A percentile compares a stretch with the other conserved stretches of the same genome.
Evolutionary conservation across 2,329 filamentous ascomycete species (phyloP).

Genomic region (Davidsoniella neocaledoniae): DNA sequence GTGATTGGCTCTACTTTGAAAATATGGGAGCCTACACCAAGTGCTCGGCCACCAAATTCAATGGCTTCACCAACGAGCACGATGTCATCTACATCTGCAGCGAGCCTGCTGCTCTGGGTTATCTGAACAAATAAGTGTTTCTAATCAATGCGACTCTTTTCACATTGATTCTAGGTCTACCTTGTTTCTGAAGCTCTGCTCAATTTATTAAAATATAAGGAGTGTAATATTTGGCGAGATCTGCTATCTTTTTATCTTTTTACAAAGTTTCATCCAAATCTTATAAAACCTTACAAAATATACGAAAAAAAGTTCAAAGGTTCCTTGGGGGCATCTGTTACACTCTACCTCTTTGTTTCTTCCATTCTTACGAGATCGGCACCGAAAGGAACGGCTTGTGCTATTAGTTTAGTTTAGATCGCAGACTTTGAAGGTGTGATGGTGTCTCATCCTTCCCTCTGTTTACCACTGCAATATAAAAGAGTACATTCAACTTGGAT

Average conservation of each 20-base stretch:
- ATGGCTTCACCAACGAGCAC: slow-evolving; percentile 85
- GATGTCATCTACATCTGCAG: slow-evolving; percentile 90
- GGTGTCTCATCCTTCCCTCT: not conserved
- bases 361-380: not conserved
- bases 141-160: no score
- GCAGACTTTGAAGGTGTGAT: not conserved
- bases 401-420: no score
- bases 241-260: not conserved
- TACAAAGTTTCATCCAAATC: no score
- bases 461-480: not conserved
- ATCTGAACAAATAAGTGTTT: slow-evolving; percentile 21
- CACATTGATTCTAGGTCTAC: no score
- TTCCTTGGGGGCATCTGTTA: not conserved
- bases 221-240: not conserved
- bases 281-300: no score
- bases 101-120: slow-evolving; percentile 67
- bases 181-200: not conserved
- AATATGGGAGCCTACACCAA: slow-evolving; percentile 98
- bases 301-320: no score
- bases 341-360: slow-evolving; percentile 8
- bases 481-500: no score
- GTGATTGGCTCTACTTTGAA: slow-evolving; percentile 98
- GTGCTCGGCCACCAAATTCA: slow-evolving; percentile 95
- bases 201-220: not conserved
- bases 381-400: slow-evolving; percentile 6